phyloP scores from a whole-genome alignment of 2,329 filamentous ascomycete genomes.

The Simplicillium sp. region DNA sequence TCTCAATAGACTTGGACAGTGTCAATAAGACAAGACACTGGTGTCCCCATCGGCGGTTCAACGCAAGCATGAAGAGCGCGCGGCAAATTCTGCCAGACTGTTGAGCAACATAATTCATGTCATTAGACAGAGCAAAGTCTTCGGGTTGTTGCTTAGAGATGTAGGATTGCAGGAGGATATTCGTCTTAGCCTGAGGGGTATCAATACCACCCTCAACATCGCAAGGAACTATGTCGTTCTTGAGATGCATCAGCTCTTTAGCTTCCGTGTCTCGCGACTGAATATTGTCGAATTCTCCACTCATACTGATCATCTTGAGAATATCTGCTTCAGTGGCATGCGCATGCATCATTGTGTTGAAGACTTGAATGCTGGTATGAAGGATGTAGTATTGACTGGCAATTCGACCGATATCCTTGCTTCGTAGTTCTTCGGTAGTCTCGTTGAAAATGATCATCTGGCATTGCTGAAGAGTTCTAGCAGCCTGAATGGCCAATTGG shows the following conservation, averaged over 20 bases:
- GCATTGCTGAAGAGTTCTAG: constrained; percentile 75
- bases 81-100: constrained; percentile 91
- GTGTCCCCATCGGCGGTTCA: constrained; percentile 92
- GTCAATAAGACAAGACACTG: constrained; percentile 88
- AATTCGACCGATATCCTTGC: constrained; percentile 93
- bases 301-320: constrained; percentile 93
- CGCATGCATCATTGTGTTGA: constrained; percentile 89
- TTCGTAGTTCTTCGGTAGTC: constrained; percentile 79
- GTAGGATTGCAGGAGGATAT: constrained; percentile 87
- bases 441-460: constrained; percentile 99
- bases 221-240: constrained; percentile 63
- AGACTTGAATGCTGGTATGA: constrained; percentile 88
- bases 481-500: constrained; percentile 80
- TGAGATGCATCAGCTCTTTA: constrained; percentile 71
- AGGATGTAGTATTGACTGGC: constrained; percentile 96
- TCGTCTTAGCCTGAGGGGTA: constrained; percentile 80
- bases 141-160: constrained; percentile 83
- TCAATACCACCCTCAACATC: constrained; percentile 66
- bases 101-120: constrained; percentile 90
- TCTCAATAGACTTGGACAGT: constrained; percentile 94
- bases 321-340: constrained; percentile 84
- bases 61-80: constrained; percentile 91
- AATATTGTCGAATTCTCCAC: constrained; percentile 95
- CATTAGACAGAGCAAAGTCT: constrained; percentile 87
- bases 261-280: constrained; percentile 85